Evolutionary conservation across 352 stramenopile genomes (phyloP), one percentile per base, ranked within the genome.

Genomic region (Saprolegnia parasitica): DNA sequence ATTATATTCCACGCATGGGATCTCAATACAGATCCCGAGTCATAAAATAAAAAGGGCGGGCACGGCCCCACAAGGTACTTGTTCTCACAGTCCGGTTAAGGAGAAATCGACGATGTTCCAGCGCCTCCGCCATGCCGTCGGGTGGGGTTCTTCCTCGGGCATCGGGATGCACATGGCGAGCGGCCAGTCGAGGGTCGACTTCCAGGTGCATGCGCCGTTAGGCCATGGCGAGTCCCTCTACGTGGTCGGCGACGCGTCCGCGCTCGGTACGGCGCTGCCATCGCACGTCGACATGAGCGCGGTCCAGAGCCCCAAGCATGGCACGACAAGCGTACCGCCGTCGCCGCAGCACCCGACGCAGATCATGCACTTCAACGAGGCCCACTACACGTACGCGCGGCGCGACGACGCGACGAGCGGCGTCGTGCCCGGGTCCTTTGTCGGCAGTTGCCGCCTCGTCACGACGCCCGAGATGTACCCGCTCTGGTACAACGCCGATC

Each of bases 401-500:
- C 15, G 47, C 40, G 24, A 23, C 32, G 47, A 56, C 9, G 71
- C 65, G 13, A 67, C 56, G 20, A 72, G 74, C 16, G 73, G 75
- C n/a, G 67, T 77, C 0, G 78, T 67, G 15, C 39, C 73, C 6
- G 77, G 91, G 35, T 63, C 68, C 29, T 83, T 83, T 0, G 77
- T 94, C n/a, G 82, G 83, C 46, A 70, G 63, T 47, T 70, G 63
- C 45, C 63, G 63, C 13, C 74, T 96, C 29, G 86, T 96, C 15
- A 96, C 88, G 1, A 96, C 86, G 42, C 86, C 86, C 20, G 86
- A 96, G 32, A 73, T 94, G 73, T 94, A 89, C 71, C 88, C 88
- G 29, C 89, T 94, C 54, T 96, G 88, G 88, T 96, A 95, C 78
- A 96, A 95, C 68, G 67, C 91, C 26, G 86, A 93, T 57, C 86